These are phyloP conservation scores for Tilletiopsis washingtonensis DNA, from an alignment of 1,284 basidiomycete species.

Conservation along the genomic window DNA sequence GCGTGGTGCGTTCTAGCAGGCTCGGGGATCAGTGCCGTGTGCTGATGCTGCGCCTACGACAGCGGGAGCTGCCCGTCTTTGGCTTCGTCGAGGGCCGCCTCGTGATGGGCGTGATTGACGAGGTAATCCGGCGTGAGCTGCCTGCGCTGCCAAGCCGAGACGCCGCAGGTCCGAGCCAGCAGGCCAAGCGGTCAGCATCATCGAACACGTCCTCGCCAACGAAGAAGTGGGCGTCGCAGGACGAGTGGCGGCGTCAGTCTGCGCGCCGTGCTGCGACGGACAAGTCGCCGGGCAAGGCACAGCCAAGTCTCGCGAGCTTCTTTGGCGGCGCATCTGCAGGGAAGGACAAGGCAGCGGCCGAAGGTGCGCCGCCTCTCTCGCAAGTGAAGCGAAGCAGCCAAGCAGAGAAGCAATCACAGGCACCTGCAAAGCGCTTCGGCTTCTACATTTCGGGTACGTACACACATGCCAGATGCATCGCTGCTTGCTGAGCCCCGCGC, in stretches of 20 bases:
- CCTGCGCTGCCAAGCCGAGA: too few relatives aligned
- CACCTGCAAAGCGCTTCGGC: slow-evolving; percentile 1
- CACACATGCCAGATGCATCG: background rate
- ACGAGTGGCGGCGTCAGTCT: slow-evolving; percentile 23
- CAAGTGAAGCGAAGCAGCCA: background rate
- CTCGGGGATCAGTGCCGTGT: background rate
- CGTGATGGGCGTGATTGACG: slow-evolving; percentile 40
- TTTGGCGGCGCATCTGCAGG: background rate
- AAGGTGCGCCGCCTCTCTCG: background rate
- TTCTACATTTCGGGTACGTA: slow-evolving; percentile 2
- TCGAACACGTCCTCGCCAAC: background rate
- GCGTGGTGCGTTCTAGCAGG: background rate
- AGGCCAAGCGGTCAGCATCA: too few relatives aligned
- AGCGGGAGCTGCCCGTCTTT: slow-evolving; percentile 36
- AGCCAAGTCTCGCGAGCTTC: slow-evolving; percentile 7
- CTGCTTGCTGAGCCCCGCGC: slow-evolving; percentile 17
- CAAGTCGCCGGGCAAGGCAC: too few relatives aligned
- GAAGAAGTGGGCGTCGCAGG: slow-evolving; percentile 24
- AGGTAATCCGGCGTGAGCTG: slow-evolving; percentile 16
- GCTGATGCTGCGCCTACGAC: background rate
- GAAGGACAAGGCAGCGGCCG: background rate
- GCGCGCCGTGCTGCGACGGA: too few relatives aligned
- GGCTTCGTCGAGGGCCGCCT: slow-evolving; percentile 30
- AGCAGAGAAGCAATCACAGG: background rate
- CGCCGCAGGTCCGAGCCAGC: too few relatives aligned